Conservation (phyloP, 371 early-diverging fungal genomes). For the Actinomucor elegans region DNA sequence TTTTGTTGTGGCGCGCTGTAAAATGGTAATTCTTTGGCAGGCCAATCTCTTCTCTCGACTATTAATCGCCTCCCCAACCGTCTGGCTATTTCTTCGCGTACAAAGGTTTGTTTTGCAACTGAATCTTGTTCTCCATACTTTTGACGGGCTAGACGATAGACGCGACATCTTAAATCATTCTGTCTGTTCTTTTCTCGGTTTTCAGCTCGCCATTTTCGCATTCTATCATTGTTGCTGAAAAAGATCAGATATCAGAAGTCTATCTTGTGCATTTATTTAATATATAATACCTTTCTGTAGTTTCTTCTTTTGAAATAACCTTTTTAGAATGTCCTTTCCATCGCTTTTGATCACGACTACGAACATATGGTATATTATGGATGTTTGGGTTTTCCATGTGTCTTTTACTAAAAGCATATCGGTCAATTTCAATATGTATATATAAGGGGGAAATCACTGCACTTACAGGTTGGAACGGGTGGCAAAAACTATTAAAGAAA, state of each 20-base stretch:
- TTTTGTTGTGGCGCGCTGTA: conserved; percentile 47
- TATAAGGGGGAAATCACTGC: neutral
- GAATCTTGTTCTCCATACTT: conserved; percentile 62
- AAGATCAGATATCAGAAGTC: conserved; percentile 22
- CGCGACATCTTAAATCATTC: conserved; percentile 71
- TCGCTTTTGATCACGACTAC: conserved; percentile 55
- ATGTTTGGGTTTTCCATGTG: conserved; percentile 41
- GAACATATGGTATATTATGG: conserved; percentile 52
- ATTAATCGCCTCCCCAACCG: conserved; percentile 38
- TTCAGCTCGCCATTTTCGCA: conserved; percentile 68
- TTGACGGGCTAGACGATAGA: conserved; percentile 66
- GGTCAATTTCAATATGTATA: neutral
- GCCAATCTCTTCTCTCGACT: conserved; percentile 19
- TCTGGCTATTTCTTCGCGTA: conserved; percentile 60
- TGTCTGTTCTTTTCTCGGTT: conserved; percentile 65
- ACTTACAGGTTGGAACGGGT: conserved; percentile 51
- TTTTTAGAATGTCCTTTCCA: conserved; percentile 62
- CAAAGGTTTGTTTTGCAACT: conserved; percentile 59
- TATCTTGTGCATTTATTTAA: conserved; percentile 20
- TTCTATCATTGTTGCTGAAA: conserved; percentile 34
- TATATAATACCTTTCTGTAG: conserved; percentile 44
- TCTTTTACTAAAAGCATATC: conserved; percentile 34
- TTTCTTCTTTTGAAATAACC: conserved; percentile 51
- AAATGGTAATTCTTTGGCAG: conserved; percentile 37
- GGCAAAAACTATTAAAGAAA: conserved; percentile 36